Evolutionary conservation across 192 early-diverging fungal genomes (phyloP), one percentile per base, ranked within the genome.

Genomic region (Backusella westeae): DNA sequence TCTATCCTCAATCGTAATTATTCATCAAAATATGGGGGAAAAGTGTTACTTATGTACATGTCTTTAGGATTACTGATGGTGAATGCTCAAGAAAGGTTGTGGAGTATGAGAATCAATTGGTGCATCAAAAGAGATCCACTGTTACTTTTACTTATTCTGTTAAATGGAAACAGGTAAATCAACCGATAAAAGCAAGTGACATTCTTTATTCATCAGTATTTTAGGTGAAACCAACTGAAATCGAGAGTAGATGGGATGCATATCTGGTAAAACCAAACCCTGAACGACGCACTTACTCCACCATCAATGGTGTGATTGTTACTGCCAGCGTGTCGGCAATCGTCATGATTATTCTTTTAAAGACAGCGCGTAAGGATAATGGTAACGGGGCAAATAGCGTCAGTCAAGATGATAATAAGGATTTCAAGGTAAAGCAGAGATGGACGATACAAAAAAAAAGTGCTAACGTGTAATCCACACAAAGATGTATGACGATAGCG

Each of bases 61-160:
- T n/a, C 1, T 10, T 29, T 41, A 78, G 77, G 0, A 49, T 78
- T 26, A 9, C 36, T 6, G 69, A 70, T 15, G 74, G 63, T 42
- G 73, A 75, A 46, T 81, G 80, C 21, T 23, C 71, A 19, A 67
- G 52, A 19, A 39, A 68, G n/a, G 69, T 80, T 17, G 71, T 83
- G 2, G 81, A 87, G 23, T 69, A 77, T 41, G 77, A 69, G 38
- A 75, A 75, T 23, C 81, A 84, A 66, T 67, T 85, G 69, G 72
- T 85, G 0, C 76, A 75, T 3, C 75, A 80, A 26, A 81, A 81
- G 21, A 75, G 74, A 6, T 77, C 79, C 0, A 73, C 56, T 4
- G 83, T 93, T 14, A 87, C 87, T 32, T 94, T 88, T 72, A 87
- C 90, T 14, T 94, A 94, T 77, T 90, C 91, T n/a, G 90, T 94